These are phyloP conservation scores for Geosmithia putterillii DNA, from an alignment of 2,329 filamentous ascomycete species.

Conservation along the genomic window DNA sequence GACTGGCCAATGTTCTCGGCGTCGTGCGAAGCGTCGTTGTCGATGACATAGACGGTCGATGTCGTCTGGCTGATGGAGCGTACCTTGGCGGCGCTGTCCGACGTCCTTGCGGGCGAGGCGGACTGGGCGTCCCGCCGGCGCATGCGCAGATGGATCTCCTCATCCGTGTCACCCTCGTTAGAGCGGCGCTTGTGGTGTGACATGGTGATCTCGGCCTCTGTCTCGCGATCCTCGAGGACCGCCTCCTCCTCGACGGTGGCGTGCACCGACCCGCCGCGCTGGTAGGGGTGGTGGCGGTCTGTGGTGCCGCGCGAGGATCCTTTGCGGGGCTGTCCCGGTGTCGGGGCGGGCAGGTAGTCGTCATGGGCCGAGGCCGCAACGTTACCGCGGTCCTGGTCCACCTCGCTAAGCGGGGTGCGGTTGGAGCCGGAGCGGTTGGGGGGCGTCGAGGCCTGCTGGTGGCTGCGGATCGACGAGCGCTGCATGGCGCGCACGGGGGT, in stretches of 20 bases:
- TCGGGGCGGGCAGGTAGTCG: slow-evolving; percentile 88
- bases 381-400: slow-evolving; percentile 66
- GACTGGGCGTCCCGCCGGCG: slow-evolving; percentile 49
- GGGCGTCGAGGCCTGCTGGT: slow-evolving; percentile 64
- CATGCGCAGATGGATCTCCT: slow-evolving; percentile 71
- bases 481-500: slow-evolving; percentile 51
- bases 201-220: slow-evolving; percentile 48
- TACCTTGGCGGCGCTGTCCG: slow-evolving; percentile 39
- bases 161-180: slow-evolving; percentile 59
- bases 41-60: slow-evolving; percentile 52
- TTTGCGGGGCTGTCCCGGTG: slow-evolving; percentile 90
- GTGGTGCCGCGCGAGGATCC: slow-evolving; percentile 45
- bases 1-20: slow-evolving; percentile 56
- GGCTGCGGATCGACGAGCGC: slow-evolving; percentile 44
- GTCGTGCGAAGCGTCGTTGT: slow-evolving; percentile 58
- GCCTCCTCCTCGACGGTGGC: slow-evolving; percentile 35
- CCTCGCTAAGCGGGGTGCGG: slow-evolving; percentile 83
- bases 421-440: slow-evolving; percentile 66
- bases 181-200: slow-evolving; percentile 31
- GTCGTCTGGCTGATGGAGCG: slow-evolving; percentile 68
- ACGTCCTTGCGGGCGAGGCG: slow-evolving; percentile 42
- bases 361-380: slow-evolving; percentile 58
- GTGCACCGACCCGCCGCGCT: slow-evolving; percentile 38
- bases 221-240: slow-evolving; percentile 38
- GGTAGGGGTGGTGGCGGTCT: slow-evolving; percentile 65